Base-by-base conservation (phyloP, 176 grass and related monocot species). In the Calamus simplicifolius region DNA sequence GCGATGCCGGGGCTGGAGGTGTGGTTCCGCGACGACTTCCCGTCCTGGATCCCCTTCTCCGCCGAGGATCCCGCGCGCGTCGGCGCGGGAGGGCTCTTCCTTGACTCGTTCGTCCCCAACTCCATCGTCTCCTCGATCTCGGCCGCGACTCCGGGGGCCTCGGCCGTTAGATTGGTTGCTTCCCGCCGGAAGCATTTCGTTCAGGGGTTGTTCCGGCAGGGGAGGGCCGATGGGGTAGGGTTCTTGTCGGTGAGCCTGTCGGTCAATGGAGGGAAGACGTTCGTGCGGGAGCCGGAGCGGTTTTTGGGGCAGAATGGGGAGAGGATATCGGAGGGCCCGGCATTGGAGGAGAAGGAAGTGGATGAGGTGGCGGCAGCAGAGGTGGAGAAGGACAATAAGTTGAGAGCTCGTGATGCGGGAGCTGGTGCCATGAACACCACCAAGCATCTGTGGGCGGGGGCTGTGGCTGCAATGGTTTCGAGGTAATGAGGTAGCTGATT, bases 371-470 rank as follows among this genome's bases (percentile, higher is more conserved):
- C 16, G 1, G 75, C 16, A 26, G 54, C 21, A 1, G 21, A 23
- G 21, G 21, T 23, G 21, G 21, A 1, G 13, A 35, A 61, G 50
- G 52, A 74, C 57, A 50, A 35, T 16, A 75, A 74, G 50, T 51
- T 51, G 18, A 56, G 69, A 62, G 78, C 69, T 35, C 61, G 21
- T 18, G 54, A n/a, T 14, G 69, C 83, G 16, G 78, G 83, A 17
- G 81, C 81, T 2, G 81, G 76, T 5, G 84, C 87, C 27, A 69
- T 98, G 73, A 98, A 92, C 71, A 83, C 62, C 29, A 92, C 87
- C 16, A 92, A 98, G 29, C 93, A 98, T 83, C 80, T 98, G 38
- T 98, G 87, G 87, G 54, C 93, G 16, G 87, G 93, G 50, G 93
- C 93, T 29, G 81, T 89, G 16, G 93, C 93, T 50, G 93, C 93